Base-by-base conservation (phyloP, 768 basidiomycete species). In the Termitomyces sp. region DNA sequence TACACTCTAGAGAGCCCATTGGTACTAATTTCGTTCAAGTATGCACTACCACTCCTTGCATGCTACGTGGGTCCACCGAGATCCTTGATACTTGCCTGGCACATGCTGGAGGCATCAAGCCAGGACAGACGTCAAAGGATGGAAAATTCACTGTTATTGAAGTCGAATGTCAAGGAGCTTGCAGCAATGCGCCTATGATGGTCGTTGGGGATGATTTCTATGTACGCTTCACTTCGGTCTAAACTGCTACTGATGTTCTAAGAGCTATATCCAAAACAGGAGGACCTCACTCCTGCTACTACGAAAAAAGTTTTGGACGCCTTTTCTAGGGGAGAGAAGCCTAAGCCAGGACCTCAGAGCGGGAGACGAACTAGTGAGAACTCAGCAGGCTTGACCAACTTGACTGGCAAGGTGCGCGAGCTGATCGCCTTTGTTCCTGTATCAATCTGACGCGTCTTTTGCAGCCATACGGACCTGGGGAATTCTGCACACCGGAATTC, bases 11-110 rank as follows among this genome's bases (percentile, higher is more conserved):
- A 57, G 95, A 97, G 75, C 96, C 96, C 6, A 93, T 98, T 58
- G 96, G 94, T 32, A 78, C 91, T 67, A 83, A 98, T 73, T 98
- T 98, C 70, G 89, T 99, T 38, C 96, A 98, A 77, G 92, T 98
- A 60, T 99, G 97, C 82, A 98, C 97, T 35, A 98, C 97, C 39
- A 98, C 97, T 8, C 97, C 97, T 18, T 99, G 97, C 79, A 96
- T 96, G 90, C 83, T 99, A 39, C 82, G 85, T 63, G 96, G 96
- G 52, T 95, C 94, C 20, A 93, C 90, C 63, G 89, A 92, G 38
- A 96, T 98, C 66, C 83, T 97, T 48, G 79, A 95, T 65, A 87
- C 95, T 33, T 90, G 91, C 51, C 88, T 91, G 70, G 73, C 80
- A 55, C 91, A 97, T 69, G 85, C 98, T 22, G 90, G 91, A 52